Evolutionary conservation across 1,284 basidiomycete genomes (phyloP).

Genomic region (Pholiota adiposa): DNA sequence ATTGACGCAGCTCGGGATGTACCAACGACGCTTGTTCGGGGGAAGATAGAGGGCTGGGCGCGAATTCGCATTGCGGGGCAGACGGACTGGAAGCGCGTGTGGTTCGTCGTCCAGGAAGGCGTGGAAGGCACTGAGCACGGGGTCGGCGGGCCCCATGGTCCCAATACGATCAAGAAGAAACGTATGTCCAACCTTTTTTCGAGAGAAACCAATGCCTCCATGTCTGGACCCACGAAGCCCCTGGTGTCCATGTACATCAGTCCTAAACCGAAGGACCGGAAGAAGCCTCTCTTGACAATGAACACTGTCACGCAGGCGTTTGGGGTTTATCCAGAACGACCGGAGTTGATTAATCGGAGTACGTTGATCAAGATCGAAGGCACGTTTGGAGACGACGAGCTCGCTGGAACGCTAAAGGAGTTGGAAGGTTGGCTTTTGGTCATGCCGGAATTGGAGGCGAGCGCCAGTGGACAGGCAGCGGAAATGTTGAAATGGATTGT

Average conservation of each 20-base stretch:
- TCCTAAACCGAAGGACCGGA: constrained; percentile 71
- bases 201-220: constrained; percentile 33
- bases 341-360: constrained; percentile 86
- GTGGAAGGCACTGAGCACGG: constrained; percentile 30
- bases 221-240: constrained; percentile 43
- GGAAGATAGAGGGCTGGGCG: constrained; percentile 92
- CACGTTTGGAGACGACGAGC: constrained; percentile 76
- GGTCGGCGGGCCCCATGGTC: constrained; percentile 8
- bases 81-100: constrained; percentile 94
- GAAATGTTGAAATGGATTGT: constrained; percentile 97
- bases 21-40: constrained; percentile 68
- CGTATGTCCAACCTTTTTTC: constrained; percentile 75
- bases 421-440: constrained; percentile 85
- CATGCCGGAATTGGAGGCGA: constrained; percentile 77
- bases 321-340: constrained; percentile 93
- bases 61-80: constrained; percentile 91
- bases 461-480: constrained; percentile 40
- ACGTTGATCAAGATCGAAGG: constrained; percentile 92
- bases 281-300: constrained; percentile 56
- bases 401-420: constrained; percentile 59
- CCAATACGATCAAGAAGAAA: constrained; percentile 48
- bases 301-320: constrained; percentile 68
- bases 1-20: constrained; percentile 62
- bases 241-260: constrained; percentile 63
- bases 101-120: constrained; percentile 76